Base-by-base conservation (phyloP, 768 basidiomycete genomes). In the Lentinula aciculospora region DNA sequence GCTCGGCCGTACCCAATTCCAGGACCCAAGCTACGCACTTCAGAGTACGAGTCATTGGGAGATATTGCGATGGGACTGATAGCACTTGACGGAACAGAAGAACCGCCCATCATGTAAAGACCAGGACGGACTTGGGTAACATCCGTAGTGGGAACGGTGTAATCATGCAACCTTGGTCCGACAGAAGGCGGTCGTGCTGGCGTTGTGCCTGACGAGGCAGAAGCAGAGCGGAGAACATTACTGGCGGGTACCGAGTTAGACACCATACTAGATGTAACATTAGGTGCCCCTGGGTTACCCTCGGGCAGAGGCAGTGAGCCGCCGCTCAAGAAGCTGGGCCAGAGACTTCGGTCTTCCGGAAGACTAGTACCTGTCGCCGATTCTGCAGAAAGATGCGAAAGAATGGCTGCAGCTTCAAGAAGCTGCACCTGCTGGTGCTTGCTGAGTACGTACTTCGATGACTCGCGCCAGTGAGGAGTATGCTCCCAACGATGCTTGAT, bases 401-500 rank as follows among this genome's bases (percentile, higher is more conserved):
- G 82, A 61, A 99, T 98, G 17, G 96, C 92, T 2, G 96, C 96
- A 17, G 95, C 95, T 80, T 98, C 96, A 44, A 99, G 87, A 53
- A 98, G 74, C 65, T 98, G 96, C 0, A 99, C 96, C 64, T 98
- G 95, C 66, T 98, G 94, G 69, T 98, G 95, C 73, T 98, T 98
- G 72, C 88, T 92, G 58, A 98, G 77, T 31, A 94, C 83, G 64
- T 94, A 86, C 69, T 94, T 92, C 62, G 88, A 77, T 12, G 94
- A 89, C 68, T 94, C 92, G 44, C 89, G 87, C 96, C 96, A 98
- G 66, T 97, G 94, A 19, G 92, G 91, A 32, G 91, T 92, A 67
- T 96, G 93, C 67, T 98, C 95, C 96, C 96, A 98, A 32, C 96
- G 89, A 67, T 98, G 96, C 71, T 98, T 98, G 71, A 95, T 91